phyloP scores from a whole-genome alignment of 768 basidiomycete genomes.

The Mycena crocata region DNA sequence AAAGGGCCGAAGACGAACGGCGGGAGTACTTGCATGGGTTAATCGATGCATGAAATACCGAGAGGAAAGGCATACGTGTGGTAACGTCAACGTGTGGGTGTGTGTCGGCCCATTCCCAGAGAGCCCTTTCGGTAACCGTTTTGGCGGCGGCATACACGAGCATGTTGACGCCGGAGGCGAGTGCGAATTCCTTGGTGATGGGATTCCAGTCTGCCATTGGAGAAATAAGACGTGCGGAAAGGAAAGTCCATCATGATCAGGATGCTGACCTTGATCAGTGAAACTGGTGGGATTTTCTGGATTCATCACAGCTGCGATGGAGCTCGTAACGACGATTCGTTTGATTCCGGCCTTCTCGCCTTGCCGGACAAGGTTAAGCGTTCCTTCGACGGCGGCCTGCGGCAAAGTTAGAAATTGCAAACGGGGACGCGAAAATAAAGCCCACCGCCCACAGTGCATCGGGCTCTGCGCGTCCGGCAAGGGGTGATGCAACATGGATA shows the following conservation, averaged over 20 bases:
- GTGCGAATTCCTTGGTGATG: slow-evolving; percentile 43
- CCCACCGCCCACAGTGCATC: slow-evolving; percentile 37
- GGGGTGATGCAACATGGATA: too few relatives aligned
- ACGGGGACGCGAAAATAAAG: not conserved
- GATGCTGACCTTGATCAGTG: slow-evolving; percentile 40
- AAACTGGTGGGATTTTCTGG: slow-evolving; percentile 34
- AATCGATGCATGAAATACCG: slow-evolving; percentile 27
- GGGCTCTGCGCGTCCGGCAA: too few relatives aligned
- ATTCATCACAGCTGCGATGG: slow-evolving; percentile 38
- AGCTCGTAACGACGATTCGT: slow-evolving; percentile 48
- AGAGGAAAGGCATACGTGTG: slow-evolving; percentile 41
- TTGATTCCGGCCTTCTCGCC: slow-evolving; percentile 46
- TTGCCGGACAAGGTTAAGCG: slow-evolving; percentile 51
- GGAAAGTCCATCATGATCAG: not conserved
- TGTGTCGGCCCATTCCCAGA: slow-evolving; percentile 51
- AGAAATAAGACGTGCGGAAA: not conserved
- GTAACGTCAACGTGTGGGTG: slow-evolving; percentile 47
- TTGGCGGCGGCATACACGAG: slow-evolving; percentile 50
- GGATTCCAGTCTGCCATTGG: slow-evolving; percentile 48
- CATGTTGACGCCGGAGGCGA: slow-evolving; percentile 33
- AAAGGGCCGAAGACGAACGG: slow-evolving; percentile 51
- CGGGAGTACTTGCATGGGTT: slow-evolving; percentile 48
- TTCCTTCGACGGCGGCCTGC: slow-evolving; percentile 48
- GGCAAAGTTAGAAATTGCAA: not conserved
- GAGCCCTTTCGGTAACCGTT: slow-evolving; percentile 49